Conservation (phyloP, 129 eudicot genomes). For the Centrapalus pauciflorus region DNA sequence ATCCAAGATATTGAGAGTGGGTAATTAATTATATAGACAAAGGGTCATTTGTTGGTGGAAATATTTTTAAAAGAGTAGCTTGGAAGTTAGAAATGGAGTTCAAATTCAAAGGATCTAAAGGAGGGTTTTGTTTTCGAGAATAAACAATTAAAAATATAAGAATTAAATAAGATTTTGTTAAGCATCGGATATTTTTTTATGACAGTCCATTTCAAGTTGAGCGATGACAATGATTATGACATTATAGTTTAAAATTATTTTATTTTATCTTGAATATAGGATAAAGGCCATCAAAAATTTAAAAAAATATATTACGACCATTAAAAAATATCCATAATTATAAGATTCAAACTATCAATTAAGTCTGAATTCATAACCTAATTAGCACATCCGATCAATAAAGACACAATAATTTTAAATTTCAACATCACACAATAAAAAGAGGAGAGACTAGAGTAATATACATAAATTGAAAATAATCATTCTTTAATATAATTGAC, state of each 20-base stretch:
- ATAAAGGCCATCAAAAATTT: too few species aligned
- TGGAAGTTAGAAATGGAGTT: slow-evolving; percentile 30
- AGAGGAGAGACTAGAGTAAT: too few species aligned
- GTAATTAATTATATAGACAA: slow-evolving; percentile 21
- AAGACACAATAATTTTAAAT: too few species aligned
- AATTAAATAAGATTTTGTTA: slow-evolving; percentile 26
- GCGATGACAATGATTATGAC: slow-evolving; percentile 22
- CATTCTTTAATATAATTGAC: too few species aligned
- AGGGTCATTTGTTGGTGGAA: slow-evolving; percentile 15
- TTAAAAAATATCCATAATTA: too few species aligned
- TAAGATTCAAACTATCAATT: too few species aligned
- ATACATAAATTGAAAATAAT: too few species aligned
- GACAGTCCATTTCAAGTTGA: slow-evolving; percentile 30
- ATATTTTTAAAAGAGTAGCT: slow-evolving; percentile 23
- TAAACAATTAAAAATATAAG: background rate
- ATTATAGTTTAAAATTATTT: background rate
- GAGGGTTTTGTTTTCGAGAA: slow-evolving; percentile 19
- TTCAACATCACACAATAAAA: too few species aligned
- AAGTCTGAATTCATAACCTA: too few species aligned
- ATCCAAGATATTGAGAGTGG: slow-evolving; percentile 21
- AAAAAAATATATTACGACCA: too few species aligned
- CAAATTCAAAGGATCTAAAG: slow-evolving; percentile 29
- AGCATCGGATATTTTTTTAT: slow-evolving; percentile 20
- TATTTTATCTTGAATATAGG: too few species aligned
- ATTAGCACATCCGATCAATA: too few species aligned